phyloP scores from a whole-genome alignment of 495 filamentous ascomycete species.

The Lophium mytilinum region DNA sequence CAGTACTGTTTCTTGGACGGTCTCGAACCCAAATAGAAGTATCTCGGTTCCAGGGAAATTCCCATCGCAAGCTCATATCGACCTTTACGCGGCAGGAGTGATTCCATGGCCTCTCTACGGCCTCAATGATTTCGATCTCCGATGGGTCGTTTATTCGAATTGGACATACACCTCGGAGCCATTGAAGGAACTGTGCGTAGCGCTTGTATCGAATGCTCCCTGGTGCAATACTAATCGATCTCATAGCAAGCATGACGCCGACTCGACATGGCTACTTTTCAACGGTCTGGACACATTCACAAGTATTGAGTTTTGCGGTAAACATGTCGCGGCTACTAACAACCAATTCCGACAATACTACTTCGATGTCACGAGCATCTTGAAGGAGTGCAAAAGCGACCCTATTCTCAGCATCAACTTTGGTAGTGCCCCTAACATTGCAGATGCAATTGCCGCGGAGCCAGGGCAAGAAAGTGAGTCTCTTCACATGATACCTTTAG shows the following conservation, averaged over 20 bases:
- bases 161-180: conserved; percentile 57
- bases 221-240: not conserved
- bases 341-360: conserved; percentile 67
- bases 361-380: conserved; percentile 52
- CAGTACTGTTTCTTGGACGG: conserved; percentile 46
- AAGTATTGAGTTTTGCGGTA: conserved; percentile 51
- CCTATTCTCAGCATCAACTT: conserved; percentile 46
- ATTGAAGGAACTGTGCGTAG: conserved; percentile 40
- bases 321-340: conserved; percentile 54
- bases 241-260: conserved; percentile 11
- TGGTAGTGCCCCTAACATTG: conserved; percentile 48
- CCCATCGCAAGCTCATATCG: conserved; percentile 57
- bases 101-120: conserved; percentile 38
- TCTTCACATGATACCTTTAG: not conserved
- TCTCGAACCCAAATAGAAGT: conserved; percentile 45
- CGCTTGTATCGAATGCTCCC: not conserved
- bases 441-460: conserved; percentile 46
- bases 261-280: conserved; percentile 38
- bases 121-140: conserved; percentile 54
- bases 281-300: conserved; percentile 62
- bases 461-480: conserved; percentile 42
- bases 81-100: conserved; percentile 44
- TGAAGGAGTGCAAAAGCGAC: conserved; percentile 38
- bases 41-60: conserved; percentile 48
- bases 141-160: conserved; percentile 52